Conservation (phyloP, 1,284 basidiomycete species). For the Flammula alnicola region DNA sequence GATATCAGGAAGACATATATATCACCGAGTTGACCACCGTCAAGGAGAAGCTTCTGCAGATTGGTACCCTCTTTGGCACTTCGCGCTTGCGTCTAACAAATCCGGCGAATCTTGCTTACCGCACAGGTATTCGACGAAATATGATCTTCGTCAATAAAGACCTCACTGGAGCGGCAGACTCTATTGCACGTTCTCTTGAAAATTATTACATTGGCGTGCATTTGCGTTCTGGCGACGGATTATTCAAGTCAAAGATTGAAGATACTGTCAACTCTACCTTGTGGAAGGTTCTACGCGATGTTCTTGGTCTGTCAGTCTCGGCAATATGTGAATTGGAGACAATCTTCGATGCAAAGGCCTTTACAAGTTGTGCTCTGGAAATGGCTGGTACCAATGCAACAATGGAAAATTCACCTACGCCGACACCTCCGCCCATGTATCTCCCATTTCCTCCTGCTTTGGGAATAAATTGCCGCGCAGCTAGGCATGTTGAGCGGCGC, state of each 20-base stretch:
- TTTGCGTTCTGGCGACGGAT: constrained; percentile 68
- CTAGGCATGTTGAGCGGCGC: constrained; percentile 34
- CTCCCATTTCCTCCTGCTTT: neutral
- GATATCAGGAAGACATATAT: constrained; percentile 50
- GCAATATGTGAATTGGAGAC: constrained; percentile 46
- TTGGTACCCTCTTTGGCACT: constrained; percentile 74
- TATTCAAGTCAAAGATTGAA: constrained; percentile 51
- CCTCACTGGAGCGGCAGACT: constrained; percentile 45
- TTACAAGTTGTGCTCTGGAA: constrained; percentile 5
- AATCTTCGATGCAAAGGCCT: constrained; percentile 11
- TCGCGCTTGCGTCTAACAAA: constrained; percentile 60
- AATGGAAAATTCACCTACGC: neutral
- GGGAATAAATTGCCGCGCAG: constrained; percentile 37
- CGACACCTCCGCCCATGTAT: neutral
- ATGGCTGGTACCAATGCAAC: neutral
- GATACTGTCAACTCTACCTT: constrained; percentile 53
- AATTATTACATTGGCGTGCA: constrained; percentile 65
- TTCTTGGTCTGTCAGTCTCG: constrained; percentile 43
- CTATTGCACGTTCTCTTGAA: constrained; percentile 51
- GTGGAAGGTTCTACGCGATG: constrained; percentile 56
- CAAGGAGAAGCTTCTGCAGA: constrained; percentile 54
- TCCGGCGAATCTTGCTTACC: constrained; percentile 41
- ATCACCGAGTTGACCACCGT: constrained; percentile 45
- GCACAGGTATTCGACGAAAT: constrained; percentile 48
- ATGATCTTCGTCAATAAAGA: constrained; percentile 59